Conservation (phyloP, 352 stramenopile species). For the Pythium folliculosum region DNA sequence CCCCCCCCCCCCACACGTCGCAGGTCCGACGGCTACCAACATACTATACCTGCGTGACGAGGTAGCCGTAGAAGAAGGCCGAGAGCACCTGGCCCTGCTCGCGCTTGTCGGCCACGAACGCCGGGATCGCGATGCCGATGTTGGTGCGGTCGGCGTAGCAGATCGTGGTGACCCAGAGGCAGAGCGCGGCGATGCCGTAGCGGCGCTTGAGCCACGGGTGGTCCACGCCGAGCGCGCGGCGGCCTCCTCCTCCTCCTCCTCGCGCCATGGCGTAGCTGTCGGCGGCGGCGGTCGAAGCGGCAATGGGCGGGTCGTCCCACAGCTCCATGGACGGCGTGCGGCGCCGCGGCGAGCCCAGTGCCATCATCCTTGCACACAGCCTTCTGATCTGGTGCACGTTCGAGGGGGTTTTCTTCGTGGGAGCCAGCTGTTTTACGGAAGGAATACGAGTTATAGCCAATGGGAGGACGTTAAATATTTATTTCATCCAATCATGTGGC, state of each 20-base stretch:
- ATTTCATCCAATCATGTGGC: slow-evolving; percentile 13
- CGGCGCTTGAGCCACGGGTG: slow-evolving; percentile 38
- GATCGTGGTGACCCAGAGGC: slow-evolving; percentile 76
- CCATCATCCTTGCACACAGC: slow-evolving; percentile 17
- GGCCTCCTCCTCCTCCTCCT: not conserved
- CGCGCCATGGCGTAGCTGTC: not conserved
- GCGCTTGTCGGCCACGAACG: slow-evolving; percentile 72
- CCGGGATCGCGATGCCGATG: slow-evolving; percentile 82
- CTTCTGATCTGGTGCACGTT: too few species aligned
- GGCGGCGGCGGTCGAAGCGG: not conserved
- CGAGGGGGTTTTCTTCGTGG: not conserved
- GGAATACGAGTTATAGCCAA: slow-evolving; percentile 8
- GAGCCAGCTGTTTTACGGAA: slow-evolving; percentile 15
- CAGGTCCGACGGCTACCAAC: not conserved
- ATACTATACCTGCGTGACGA: slow-evolving; percentile 85
- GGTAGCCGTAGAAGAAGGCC: slow-evolving; percentile 89
- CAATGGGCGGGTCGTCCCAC: slow-evolving; percentile 23
- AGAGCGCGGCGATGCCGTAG: slow-evolving; percentile 75
- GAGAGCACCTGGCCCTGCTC: slow-evolving; percentile 82
- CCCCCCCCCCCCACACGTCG: too few species aligned
- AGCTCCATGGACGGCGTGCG: slow-evolving; percentile 29
- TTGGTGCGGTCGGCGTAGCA: slow-evolving; percentile 89
- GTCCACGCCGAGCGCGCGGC: slow-evolving; percentile 8
- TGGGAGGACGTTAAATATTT: not conserved
- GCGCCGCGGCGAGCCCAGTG: slow-evolving; percentile 23